phyloP scores from a whole-genome alignment of 2,329 filamentous ascomycete species.

The Ceratocystis colombiana region DNA sequence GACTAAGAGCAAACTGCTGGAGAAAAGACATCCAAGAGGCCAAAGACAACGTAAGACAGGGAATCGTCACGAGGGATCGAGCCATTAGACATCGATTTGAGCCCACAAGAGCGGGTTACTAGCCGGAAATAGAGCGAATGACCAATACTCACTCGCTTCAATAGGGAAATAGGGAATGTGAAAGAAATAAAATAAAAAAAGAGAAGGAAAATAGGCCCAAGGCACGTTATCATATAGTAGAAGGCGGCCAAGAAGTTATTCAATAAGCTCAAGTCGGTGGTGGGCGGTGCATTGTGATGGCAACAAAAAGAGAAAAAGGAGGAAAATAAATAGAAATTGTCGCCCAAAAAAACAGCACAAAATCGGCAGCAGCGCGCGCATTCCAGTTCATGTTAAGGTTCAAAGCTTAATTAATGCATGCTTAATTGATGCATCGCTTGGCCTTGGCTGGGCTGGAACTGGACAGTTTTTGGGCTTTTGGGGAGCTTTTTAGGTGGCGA shows the following conservation, averaged over 20 bases:
- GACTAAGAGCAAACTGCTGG: too few relatives aligned
- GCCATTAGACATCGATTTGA: not conserved
- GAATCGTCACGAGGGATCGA: not conserved
- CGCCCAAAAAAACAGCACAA: not conserved
- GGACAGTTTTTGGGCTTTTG: not conserved
- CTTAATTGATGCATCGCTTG: constrained; percentile 13
- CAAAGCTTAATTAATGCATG: constrained; percentile 16
- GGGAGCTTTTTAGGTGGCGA: not conserved
- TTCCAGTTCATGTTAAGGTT: not conserved
- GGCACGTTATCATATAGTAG: not conserved
- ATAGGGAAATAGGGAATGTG: not conserved
- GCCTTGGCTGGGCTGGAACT: constrained; percentile 1
- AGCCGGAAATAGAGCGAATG: not conserved
- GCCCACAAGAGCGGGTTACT: not conserved
- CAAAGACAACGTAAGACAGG: not conserved
- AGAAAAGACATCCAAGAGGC: too few relatives aligned
- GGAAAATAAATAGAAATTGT: not conserved
- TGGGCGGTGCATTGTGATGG: not conserved
- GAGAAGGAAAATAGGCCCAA: not conserved
- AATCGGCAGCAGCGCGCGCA: not conserved
- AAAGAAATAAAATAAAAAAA: not conserved
- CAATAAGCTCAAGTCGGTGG: not conserved
- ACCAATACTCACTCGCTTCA: not conserved
- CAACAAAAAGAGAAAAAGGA: not conserved
- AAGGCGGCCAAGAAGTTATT: not conserved